Evolutionary conservation across 768 basidiomycete genomes (phyloP).

Genomic region (Pulveroboletus ravenelii): DNA sequence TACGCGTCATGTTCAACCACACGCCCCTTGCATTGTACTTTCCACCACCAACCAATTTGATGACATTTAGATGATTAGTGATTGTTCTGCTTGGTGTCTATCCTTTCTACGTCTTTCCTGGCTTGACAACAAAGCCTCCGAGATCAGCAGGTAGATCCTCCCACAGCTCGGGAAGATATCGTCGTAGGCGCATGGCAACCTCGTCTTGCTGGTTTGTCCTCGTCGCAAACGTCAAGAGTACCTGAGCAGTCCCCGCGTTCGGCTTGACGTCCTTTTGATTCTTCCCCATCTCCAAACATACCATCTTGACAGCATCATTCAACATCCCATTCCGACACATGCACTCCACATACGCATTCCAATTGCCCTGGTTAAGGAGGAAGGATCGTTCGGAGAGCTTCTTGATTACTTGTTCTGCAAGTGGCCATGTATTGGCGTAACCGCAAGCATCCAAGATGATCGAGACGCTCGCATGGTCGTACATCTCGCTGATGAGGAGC

Average conservation of each 20-base stretch:
- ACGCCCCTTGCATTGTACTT: constrained; percentile 33
- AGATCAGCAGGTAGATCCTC: constrained; percentile 21
- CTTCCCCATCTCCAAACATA: constrained; percentile 62
- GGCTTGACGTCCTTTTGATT: constrained; percentile 41
- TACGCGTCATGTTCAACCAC: constrained; percentile 63
- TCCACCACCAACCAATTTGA: constrained; percentile 7
- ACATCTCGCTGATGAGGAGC: constrained; percentile 54
- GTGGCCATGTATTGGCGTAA: constrained; percentile 44
- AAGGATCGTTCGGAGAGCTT: constrained; percentile 49
- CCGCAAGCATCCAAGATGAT: constrained; percentile 87
- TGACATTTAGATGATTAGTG: constrained; percentile 15
- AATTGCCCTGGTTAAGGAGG: constrained; percentile 59
- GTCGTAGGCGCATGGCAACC: constrained; percentile 43
- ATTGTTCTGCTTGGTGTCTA: constrained; percentile 7
- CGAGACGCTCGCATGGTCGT: constrained; percentile 63
- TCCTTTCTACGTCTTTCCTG: constrained; percentile 4
- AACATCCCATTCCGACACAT: constrained; percentile 68
- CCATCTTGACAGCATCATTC: constrained; percentile 60
- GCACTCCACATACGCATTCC: constrained; percentile 83
- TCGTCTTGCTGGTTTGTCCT: constrained; percentile 39
- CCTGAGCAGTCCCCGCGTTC: constrained; percentile 43
- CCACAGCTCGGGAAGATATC: constrained; percentile 37
- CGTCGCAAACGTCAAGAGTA: constrained; percentile 54
- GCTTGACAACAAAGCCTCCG: constrained; percentile 19
- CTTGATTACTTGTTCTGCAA: constrained; percentile 52